Conservation (phyloP, 441 rosid genomes). For the Populus hybrid region DNA sequence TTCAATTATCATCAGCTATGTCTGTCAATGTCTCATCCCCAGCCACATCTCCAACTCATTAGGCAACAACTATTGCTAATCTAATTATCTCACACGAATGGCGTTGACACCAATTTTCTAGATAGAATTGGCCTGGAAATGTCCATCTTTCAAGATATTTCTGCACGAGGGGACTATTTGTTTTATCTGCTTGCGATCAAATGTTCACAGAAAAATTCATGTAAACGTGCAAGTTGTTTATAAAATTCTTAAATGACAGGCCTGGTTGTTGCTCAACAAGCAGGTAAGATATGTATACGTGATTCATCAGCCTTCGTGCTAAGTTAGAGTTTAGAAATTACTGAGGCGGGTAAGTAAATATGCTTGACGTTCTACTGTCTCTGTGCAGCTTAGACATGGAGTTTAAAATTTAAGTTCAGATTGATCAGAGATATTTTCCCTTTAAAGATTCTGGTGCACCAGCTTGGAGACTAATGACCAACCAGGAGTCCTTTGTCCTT, state of each 20-base stretch:
- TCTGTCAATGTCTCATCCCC: constrained; percentile 22
- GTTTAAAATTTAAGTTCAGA: no score
- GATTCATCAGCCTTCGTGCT: background rate
- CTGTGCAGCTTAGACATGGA: constrained; percentile 12
- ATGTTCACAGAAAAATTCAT: background rate
- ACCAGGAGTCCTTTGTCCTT: constrained; percentile 19
- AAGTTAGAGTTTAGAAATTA: background rate
- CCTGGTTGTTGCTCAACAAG: background rate
- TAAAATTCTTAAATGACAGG: background rate
- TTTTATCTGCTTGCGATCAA: background rate
- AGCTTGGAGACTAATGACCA: constrained; percentile 41
- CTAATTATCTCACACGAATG: background rate
- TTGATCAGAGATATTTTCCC: no score
- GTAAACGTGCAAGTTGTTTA: background rate
- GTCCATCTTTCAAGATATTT: background rate
- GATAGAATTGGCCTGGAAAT: background rate
- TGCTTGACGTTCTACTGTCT: background rate
- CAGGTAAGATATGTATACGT: background rate
- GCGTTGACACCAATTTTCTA: background rate
- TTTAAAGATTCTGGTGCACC: constrained; percentile 6
- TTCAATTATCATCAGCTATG: constrained; percentile 14
- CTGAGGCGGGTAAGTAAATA: no score
- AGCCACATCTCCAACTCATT: constrained; percentile 15
- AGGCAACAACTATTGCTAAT: background rate
- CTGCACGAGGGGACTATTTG: background rate